Base-by-base conservation (phyloP, 148 eudicot species). In the Camellia lanceoleosa region DNA sequence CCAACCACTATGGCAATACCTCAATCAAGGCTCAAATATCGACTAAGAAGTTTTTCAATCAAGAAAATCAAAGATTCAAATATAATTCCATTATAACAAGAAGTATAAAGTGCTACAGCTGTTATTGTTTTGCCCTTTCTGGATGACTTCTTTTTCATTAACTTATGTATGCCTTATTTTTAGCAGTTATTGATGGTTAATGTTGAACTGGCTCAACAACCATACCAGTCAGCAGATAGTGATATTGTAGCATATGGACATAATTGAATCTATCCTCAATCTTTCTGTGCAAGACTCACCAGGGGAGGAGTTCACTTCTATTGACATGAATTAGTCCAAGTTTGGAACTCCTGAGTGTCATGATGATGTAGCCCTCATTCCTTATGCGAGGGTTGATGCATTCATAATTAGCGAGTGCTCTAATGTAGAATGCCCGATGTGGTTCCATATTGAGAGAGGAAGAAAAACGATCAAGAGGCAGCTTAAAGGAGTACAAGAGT, bases 361-460 rank as follows among this genome's bases (percentile, higher is more conserved):
- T 82, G 94, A 92, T 83, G 95, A 94, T 80, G 98, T 89, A 43
- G 99, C 98, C 51, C 92, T 92, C 60, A 92, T 96, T 84, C 98
- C 95, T 20, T 92, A 92, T 85, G 87, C 79, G 60, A 92, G 98
- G 44, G 95, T 94, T 68, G 95, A 94, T 80, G 97, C 91, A 12
- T 96, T 96, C 77, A 92, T 96, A 44, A 78, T 88, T 80, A 98
- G 99, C 76, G 98, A 96, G 79, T 92, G 97, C 84, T 89, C 88
- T 58, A 92, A 82, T 74, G 90, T 89, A 23, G 99, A 96, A 86
- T 91, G 83, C 81, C 99, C 98, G 6, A 96, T 98, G 23, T 89
- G 87, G 52, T 96, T 96, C 77, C 99, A 94, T 87, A 92, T 97
- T 79, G 98, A 97, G 85, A 90, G 95, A 89, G 97, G 95, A 74